Base-by-base conservation (phyloP, 1,284 basidiomycete species). In the Cystobasidiaceae sp. region DNA sequence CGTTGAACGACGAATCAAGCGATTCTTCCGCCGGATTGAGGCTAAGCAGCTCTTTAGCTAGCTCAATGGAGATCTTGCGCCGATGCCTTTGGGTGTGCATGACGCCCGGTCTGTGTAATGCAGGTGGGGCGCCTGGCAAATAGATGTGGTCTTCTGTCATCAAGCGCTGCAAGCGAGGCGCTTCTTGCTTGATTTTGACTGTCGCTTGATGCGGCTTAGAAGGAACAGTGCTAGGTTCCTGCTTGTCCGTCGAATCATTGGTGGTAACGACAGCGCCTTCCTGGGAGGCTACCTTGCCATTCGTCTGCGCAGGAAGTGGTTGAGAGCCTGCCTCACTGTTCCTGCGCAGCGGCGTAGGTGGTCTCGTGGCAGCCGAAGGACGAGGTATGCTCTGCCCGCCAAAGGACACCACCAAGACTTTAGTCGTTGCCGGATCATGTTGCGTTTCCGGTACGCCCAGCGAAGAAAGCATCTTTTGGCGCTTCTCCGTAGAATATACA, bases 331-430 rank as follows among this genome's bases (percentile, higher is more conserved):
- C n/a, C n/a, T n/a, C n/a, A n/a, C n/a, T n/a, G n/a, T n/a, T n/a
- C n/a, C n/a, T n/a, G n/a, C n/a, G n/a, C n/a, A n/a, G 49, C 0
- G 70, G 70, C 0, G 68, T 60, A 30, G 68, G 69, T 11, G 67
- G 64, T 4, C 67, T 64, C 5, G 69, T 69, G 25, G n/a, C n/a
- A n/a, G 66, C 50, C 7, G 68, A 50, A 2, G 86, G 86, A 33
- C 81, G 81, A 56, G 82, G 82, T 74, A 89, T 85, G 15, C 84
- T 78, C 71, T 89, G 87, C 0, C 87, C 87, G 4, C 87, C 87
- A 72, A 89, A 89, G 1, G 86, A 88, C 9, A 89, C 86, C 30
- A 89, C 78, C 25, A 89, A 79, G 46, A 89, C 82, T 72, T 72
- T 73, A 21, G 56, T 52, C 21, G 56, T 55, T 15, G 21, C 54